Conservation (phyloP, 305 asterid genomes). For the Fraxinus greggii region DNA sequence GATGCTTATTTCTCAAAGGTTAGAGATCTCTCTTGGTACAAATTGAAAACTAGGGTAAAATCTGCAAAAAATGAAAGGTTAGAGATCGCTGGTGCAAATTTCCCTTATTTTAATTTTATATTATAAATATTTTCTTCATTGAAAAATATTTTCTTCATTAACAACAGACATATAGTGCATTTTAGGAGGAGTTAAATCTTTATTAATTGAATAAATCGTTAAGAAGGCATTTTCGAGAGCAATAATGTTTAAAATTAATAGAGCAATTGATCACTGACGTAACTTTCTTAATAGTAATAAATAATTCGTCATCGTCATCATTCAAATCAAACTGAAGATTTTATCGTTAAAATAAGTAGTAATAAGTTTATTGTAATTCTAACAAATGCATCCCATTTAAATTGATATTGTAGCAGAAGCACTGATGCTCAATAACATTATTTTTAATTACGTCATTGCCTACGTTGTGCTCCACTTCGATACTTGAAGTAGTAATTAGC, state of each 20-base stretch:
- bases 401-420: too few species aligned
- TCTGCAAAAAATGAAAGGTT: too few species aligned
- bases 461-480: constrained; percentile 25
- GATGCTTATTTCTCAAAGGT: too few species aligned
- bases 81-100: too few species aligned
- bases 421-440: not conserved
- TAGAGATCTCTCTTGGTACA: too few species aligned
- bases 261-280: not conserved
- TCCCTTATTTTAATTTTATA: too few species aligned
- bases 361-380: not conserved
- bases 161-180: not conserved
- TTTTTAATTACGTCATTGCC: constrained; percentile 28
- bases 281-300: too few species aligned
- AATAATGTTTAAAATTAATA: too few species aligned
- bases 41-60: too few species aligned
- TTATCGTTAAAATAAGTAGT: not conserved
- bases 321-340: not conserved
- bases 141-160: too few species aligned
- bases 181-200: not conserved
- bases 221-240: not conserved
- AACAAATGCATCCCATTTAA: not conserved
- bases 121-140: not conserved
- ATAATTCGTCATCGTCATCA: not conserved
- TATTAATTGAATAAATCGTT: not conserved
- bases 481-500: not conserved